Evolutionary conservation across 768 basidiomycete genomes (phyloP).

Genomic region (Kwoniella heveanensis): DNA sequence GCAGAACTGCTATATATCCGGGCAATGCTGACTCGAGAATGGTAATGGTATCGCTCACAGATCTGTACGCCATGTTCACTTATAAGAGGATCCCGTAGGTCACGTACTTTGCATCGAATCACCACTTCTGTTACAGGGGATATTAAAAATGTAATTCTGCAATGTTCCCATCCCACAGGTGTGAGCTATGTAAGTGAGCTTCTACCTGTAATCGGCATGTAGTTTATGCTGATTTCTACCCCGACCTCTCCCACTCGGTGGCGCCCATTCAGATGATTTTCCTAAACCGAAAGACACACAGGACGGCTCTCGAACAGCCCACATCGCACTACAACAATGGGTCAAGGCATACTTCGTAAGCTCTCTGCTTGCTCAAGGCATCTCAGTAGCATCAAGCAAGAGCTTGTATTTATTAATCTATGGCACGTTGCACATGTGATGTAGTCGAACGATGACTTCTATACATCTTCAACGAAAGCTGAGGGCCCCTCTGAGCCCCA

Average conservation of each 20-base stretch:
- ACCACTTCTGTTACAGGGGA: no score
- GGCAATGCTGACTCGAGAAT: not conserved
- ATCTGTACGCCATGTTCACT: conserved; percentile 76
- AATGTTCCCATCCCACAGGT: not conserved
- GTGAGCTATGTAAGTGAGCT: conserved; percentile 21
- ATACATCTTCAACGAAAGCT: not conserved
- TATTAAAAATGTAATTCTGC: no score
- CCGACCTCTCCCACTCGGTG: no score
- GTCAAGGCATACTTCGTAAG: conserved; percentile 70
- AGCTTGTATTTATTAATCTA: no score
- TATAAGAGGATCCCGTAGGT: conserved; percentile 80
- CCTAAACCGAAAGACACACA: conserved; percentile 37
- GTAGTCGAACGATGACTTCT: not conserved
- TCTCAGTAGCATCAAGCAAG: no score
- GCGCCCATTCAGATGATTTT: conserved; percentile 56
- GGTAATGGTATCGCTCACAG: conserved; percentile 56
- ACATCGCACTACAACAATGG: conserved; percentile 68
- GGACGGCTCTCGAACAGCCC: conserved; percentile 41
- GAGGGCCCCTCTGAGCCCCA: not conserved
- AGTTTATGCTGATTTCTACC: no score
- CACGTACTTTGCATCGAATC: no score
- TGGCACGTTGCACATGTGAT: not conserved
- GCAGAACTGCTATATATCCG: no score
- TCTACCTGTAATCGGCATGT: no score
- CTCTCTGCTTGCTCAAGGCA: no score